Base-by-base conservation (phyloP, 2,329 filamentous ascomycete species). In the Fusarium tjaetaba region DNA sequence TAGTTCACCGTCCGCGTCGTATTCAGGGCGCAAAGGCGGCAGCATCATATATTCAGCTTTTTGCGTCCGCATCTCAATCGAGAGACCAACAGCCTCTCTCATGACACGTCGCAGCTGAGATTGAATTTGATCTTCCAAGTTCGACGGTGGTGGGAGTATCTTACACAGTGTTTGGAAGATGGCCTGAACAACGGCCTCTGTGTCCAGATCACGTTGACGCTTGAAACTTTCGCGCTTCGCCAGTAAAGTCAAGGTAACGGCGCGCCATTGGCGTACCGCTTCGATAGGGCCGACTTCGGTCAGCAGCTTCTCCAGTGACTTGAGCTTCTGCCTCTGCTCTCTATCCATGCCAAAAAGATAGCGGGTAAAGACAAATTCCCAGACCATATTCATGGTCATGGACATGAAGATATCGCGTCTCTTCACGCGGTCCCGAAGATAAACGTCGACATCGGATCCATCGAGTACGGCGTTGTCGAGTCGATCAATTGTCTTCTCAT, bases 301-400 rank as follows among this genome's bases (percentile, higher is more conserved):
- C 36, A 99, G 88, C 43, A 93, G 92, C 86, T 97, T 98, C 85
- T 99, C 97, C 14, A 99, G 89, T 39, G 93, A 91, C 85, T 99
- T 98, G 81, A 99, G 92, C 84, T 98, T 98, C 83, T 98, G 95
- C 77, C 96, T 91, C 84, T 99, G 96, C 83, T 98, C 96, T 77
- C 95, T 90, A 81, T 99, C 96, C 94, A 99, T 97, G 78, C 96
- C 96, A 81, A 99, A 99, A 32, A 99, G 91, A 82, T 99, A 99
- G 73, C 96, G 91, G 14, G 96, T 98, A 81, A 99, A 99, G 80
- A 99, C 92, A 80, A 97, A 98, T 83, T 99, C 96, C 95, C 95
- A 99, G 58, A 99, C 92, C 95, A 99, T 98, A 70, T 93, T 96
- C 95, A 98, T 98, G 63, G 96, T 94, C 82, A 99, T 95, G 42